These are phyloP conservation scores for Phytophthora brassicae DNA, from an alignment of 352 stramenopile species.

Conservation along the genomic window DNA sequence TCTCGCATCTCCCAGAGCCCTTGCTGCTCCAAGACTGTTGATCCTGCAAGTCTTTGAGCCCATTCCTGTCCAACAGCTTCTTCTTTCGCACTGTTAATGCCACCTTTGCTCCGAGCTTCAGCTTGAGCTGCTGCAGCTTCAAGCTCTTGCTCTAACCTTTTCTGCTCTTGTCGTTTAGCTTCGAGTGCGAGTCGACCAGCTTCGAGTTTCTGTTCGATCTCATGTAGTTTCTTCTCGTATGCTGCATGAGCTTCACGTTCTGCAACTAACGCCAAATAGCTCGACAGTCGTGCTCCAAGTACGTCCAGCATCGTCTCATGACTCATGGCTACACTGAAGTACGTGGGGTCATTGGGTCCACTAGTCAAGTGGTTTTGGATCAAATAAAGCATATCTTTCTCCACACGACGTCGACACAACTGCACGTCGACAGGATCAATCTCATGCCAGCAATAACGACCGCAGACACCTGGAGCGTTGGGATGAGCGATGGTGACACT, in stretches of 20 bases:
- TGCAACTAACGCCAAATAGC: constrained; percentile 47
- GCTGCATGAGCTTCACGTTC: constrained; percentile 45
- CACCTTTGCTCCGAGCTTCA: constrained; percentile 26
- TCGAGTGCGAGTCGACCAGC: constrained; percentile 51
- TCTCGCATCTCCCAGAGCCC: constrained; percentile 64
- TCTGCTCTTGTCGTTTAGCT: constrained; percentile 65
- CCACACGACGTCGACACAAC: constrained; percentile 46
- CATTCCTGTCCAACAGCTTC: constrained; percentile 43
- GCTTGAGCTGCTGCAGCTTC: constrained; percentile 35
- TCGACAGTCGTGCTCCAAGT: constrained; percentile 37
- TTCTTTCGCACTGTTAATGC: constrained; percentile 11
- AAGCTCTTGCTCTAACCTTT: constrained; percentile 56
- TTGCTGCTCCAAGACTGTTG: constrained; percentile 47
- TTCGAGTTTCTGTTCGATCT: constrained; percentile 74
- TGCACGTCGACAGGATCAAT: constrained; percentile 29
- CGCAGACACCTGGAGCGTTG: constrained; percentile 57
- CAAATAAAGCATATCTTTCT: constrained; percentile 62
- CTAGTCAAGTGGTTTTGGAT: constrained; percentile 43
- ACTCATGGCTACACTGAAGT: constrained; percentile 51
- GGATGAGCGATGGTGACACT: constrained; percentile 52
- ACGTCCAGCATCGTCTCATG: constrained; percentile 63
- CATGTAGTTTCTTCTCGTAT: constrained; percentile 55
- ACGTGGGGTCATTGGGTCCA: constrained; percentile 42
- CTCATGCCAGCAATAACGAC: constrained; percentile 72
- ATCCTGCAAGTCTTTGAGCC: constrained; percentile 44